Evolutionary conservation across 2,329 filamentous ascomycete genomes (phyloP), one percentile per base, ranked within the genome.

Genomic region (Arthrinium phaeospermum): DNA sequence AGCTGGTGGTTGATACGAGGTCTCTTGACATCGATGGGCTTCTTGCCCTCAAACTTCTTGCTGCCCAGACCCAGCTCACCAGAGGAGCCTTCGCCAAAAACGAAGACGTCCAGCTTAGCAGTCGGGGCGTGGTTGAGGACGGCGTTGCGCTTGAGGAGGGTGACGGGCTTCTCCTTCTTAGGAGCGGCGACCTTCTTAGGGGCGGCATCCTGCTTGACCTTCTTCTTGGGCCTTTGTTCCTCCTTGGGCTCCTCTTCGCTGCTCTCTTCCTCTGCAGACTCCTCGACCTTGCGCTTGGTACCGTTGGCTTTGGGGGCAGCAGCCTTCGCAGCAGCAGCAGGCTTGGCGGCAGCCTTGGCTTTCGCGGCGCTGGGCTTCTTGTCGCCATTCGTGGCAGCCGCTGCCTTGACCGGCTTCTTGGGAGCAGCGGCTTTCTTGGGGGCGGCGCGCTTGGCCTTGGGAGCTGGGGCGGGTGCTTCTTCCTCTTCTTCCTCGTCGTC

Each of bases 1-100:
- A 94, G 85, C 69, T 87, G 83, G 71, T 88, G 85, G 76, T 93
- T 94, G 73, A 92, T 84, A 73, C 91, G 90, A 46, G 92, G 92
- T 69, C 91, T 87, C 82, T 91, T 92, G 75, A 93, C 91, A 77
- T 92, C 90, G 73, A 91, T 87, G n/a, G 82, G 80, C 72, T 78
- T 81, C 77, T 83, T 83, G 37, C 81, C 81, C 6, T 82, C 80
- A 53, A 87, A 85, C 76, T 88, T 91, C 79, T 87, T 89, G 49
- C 86, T 87, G 16, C 92, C 92, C 22, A 94, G 85, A 64, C 91
- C 92, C 70, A 93, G 88, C 80, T 93, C 92, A 72, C 91, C 91
- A 67, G 89, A 78, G 13, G 77, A 87, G 77, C 79, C 79, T 76
- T 89, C 89, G 72, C 91, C 91, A 79, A 91, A 91, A 69, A 92